Evolutionary conservation across 257 asterid species (phyloP).

Genomic region (Salvia splendens): DNA sequence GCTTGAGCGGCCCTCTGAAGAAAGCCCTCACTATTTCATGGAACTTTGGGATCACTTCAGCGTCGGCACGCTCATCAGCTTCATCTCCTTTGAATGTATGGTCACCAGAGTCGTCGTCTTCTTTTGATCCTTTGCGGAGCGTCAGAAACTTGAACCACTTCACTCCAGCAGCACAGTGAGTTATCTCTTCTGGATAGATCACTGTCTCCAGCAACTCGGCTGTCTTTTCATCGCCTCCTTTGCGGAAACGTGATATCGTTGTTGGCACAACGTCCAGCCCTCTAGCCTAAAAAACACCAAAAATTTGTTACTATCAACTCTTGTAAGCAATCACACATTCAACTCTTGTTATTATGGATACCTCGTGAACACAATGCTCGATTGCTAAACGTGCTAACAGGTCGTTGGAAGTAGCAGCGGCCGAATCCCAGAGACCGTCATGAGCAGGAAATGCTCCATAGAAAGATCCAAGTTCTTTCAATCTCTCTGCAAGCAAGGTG

Average conservation of each 20-base stretch:
- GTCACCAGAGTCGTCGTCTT: slow-evolving; percentile 28
- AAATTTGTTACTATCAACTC: too few species aligned
- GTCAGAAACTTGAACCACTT: slow-evolving; percentile 74
- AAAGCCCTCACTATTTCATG: slow-evolving; percentile 64
- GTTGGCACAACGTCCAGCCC: slow-evolving; percentile 96
- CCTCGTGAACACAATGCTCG: slow-evolving; percentile 99
- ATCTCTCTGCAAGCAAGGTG: slow-evolving; percentile 74
- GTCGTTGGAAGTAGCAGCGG: slow-evolving; percentile 78
- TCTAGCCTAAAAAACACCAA: slow-evolving; percentile 53
- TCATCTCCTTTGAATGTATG: slow-evolving; percentile 31
- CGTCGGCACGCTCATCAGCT: slow-evolving; percentile 13
- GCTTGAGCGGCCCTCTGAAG: slow-evolving; percentile 92
- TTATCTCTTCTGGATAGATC: slow-evolving; percentile 88
- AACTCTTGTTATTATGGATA: slow-evolving; percentile 24
- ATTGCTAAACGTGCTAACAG: slow-evolving; percentile 80
- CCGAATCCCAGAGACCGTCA: slow-evolving; percentile 99
- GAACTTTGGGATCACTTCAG: slow-evolving; percentile 65
- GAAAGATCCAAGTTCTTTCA: slow-evolving; percentile 78
- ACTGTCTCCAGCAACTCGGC: slow-evolving; percentile 80
- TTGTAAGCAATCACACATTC: too few species aligned
- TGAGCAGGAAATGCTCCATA: slow-evolving; percentile 96
- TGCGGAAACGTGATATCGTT: slow-evolving; percentile 85
- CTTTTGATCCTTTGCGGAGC: slow-evolving; percentile 51
- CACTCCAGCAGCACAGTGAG: slow-evolving; percentile 92
- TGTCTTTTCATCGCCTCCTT: slow-evolving; percentile 81